Base-by-base conservation (phyloP, 805 yeast genomes). In the Ogataea corticis region DNA sequence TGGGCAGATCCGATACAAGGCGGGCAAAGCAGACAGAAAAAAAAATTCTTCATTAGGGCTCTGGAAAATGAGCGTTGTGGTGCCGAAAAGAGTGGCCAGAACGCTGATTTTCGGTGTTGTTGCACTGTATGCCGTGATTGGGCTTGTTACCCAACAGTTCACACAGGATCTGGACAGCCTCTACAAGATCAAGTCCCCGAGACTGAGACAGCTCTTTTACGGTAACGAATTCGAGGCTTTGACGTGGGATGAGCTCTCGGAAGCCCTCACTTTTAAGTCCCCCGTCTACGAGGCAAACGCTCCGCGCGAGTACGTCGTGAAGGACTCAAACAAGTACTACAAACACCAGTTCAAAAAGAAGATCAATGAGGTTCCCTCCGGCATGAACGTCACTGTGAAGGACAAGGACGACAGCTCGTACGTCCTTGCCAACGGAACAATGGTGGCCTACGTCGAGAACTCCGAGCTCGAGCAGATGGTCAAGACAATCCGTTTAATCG, bases 371-470 rank as follows among this genome's bases (percentile, higher is more conserved):
- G 80, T 76, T 54, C 85, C 85, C 1, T 69, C 69, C 47, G 61
- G 58, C 9, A 58, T 55, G 47, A 51, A 58, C 32, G 42, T 70
- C 17, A 54, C 55, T 52, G 35, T 45, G 13, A 50, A 46, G 28
- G 23, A 43, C 9, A 5, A 21, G 10, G 49, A 42, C n/a, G 53
- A 55, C 28, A 19, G 33, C 2, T 39, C 30, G 15, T 59, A 57
- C 31, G 16, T 48, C 19, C 28, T 53, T 21, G 88, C 83, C 9
- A 83, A 78, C 54, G 94, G 92, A 3, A 83, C 92, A 1, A 72
- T 87, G 39, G 59, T 87, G 12, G 76, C 85, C 3, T 68, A 85
- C 44, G 90, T 83, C 13, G 68, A 87, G 42, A 83, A 85, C 57
- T 57, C 72, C 2, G 94, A 87, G 55, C 61, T 73, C 29, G 57